These are phyloP conservation scores for Mimosa bimucronata DNA, from an alignment of 306 rosid species.

Conservation along the genomic window DNA sequence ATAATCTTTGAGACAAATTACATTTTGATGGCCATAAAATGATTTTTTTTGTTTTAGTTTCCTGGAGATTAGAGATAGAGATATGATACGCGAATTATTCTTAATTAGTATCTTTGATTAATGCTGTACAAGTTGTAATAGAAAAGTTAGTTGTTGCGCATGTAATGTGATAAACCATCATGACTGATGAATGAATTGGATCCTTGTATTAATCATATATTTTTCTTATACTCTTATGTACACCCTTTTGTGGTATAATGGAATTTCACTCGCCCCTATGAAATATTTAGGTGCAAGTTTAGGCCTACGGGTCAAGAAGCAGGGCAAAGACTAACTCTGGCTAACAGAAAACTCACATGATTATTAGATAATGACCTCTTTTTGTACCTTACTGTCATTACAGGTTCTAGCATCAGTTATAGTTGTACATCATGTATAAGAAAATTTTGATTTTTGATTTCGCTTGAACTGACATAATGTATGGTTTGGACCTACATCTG, in stretches of 20 bases:
- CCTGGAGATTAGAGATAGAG: background rate
- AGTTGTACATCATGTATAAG: constrained; percentile 21
- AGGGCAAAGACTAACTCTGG: constrained; percentile 28
- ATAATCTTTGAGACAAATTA: background rate
- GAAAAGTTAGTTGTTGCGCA: constrained; percentile 26
- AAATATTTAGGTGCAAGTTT: constrained; percentile 20
- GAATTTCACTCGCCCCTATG: constrained; percentile 28
- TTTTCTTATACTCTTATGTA: constrained; percentile 9
- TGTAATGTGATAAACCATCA: constrained; percentile 13
- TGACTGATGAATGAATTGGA: constrained; percentile 22
- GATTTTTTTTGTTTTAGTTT: background rate
- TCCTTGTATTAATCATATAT: constrained; percentile 17
- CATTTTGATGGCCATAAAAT: background rate
- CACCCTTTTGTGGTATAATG: constrained; percentile 13
- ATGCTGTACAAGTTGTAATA: constrained; percentile 7
- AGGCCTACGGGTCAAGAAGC: constrained; percentile 22
- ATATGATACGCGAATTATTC: background rate
- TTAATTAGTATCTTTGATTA: constrained; percentile 21
- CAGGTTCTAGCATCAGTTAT: constrained; percentile 30
- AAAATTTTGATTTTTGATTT: constrained; percentile 3
- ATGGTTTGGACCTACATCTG: constrained; percentile 7
- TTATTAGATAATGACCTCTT: constrained; percentile 12
- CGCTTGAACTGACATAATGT: background rate
- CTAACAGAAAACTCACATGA: constrained; percentile 9
- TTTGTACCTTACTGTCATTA: constrained; percentile 19